phyloP scores from a whole-genome alignment of 2,329 filamentous ascomycete genomes.

The Fusarium siculi region DNA sequence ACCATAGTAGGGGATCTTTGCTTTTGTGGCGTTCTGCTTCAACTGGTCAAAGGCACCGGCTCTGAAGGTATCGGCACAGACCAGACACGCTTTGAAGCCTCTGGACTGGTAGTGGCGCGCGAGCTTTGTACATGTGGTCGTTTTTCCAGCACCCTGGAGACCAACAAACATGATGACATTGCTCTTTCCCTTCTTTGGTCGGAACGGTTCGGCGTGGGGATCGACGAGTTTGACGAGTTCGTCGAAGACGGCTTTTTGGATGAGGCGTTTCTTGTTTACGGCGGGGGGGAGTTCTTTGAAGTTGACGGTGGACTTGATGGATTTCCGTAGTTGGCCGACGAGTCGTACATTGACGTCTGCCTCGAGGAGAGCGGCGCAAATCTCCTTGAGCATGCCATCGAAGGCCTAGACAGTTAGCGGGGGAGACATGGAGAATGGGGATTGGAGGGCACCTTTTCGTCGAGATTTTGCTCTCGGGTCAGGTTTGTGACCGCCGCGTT shows the following conservation, averaged over 20 bases:
- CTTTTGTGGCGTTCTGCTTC: constrained; percentile 98
- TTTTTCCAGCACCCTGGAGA: constrained; percentile 97
- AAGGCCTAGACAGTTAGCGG: constrained; percentile 73
- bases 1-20: constrained; percentile 98
- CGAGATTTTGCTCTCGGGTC: constrained; percentile 89
- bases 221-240: constrained; percentile 96
- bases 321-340: constrained; percentile 89
- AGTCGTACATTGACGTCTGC: constrained; percentile 97
- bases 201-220: constrained; percentile 93
- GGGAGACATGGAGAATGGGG: constrained; percentile 14
- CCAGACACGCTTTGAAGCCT: constrained; percentile 91
- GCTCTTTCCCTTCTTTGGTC: constrained; percentile 93
- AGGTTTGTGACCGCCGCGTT: constrained; percentile 95
- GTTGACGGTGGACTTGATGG: constrained; percentile 90
- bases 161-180: constrained; percentile 99
- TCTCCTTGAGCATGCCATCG: constrained; percentile 98
- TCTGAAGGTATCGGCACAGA: constrained; percentile 98
- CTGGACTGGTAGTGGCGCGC: constrained; percentile 93
- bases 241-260: constrained; percentile 98
- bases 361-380: constrained; percentile 93
- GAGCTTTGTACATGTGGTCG: constrained; percentile 97
- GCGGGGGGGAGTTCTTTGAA: constrained; percentile 91
- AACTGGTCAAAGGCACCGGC: constrained; percentile 98
- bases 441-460: constrained; percentile 80
- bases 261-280: constrained; percentile 97